Percentiles rank a stretch among this genome's conserved stretches.
These are phyloP conservation scores for Backusella parvicylindrica DNA, from an alignment of 192 early-diverging fungal genomes.

Conservation along the genomic window DNA sequence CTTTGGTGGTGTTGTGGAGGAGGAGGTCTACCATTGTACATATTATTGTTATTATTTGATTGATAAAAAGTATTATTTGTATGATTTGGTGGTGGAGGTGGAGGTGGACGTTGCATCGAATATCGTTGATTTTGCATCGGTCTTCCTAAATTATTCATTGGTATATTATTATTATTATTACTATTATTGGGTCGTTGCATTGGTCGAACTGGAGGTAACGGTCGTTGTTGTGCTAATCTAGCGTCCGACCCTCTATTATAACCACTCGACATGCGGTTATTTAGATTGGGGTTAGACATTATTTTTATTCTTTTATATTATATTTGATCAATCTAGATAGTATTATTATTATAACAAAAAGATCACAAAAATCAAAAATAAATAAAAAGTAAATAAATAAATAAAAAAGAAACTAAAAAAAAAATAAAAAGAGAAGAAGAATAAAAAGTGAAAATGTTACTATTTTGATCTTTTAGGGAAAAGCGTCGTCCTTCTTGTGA, in stretches of 20 bases:
- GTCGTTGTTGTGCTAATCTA: background rate
- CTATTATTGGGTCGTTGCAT: background rate
- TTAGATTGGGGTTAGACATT: constrained; percentile 7
- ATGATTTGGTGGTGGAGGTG: background rate
- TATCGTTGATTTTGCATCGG: background rate
- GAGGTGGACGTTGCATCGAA: constrained; percentile 1
- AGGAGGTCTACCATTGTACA: background rate
- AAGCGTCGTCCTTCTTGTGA: constrained; percentile 5
- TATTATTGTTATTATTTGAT: background rate
- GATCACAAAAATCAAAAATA: background rate
- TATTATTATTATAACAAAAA: background rate
- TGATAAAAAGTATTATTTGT: background rate
- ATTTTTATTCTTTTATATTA: background rate
- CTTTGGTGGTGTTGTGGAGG: background rate
- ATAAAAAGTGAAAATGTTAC: background rate
- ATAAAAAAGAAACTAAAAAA: background rate
- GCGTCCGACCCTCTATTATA: background rate
- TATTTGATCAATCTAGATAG: too few species aligned
- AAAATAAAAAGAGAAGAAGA: background rate
- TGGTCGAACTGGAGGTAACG: background rate
- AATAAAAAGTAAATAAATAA: background rate
- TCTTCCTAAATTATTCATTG: background rate
- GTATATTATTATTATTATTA: background rate
- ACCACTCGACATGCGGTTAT: background rate
- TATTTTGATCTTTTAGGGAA: constrained; percentile 17